Percentiles rank a stretch among this genome's conserved stretches.
Evolutionary conservation across 1,139 yeast genomes (phyloP).

Genomic region (Magnusiomyces tetraspermus): DNA sequence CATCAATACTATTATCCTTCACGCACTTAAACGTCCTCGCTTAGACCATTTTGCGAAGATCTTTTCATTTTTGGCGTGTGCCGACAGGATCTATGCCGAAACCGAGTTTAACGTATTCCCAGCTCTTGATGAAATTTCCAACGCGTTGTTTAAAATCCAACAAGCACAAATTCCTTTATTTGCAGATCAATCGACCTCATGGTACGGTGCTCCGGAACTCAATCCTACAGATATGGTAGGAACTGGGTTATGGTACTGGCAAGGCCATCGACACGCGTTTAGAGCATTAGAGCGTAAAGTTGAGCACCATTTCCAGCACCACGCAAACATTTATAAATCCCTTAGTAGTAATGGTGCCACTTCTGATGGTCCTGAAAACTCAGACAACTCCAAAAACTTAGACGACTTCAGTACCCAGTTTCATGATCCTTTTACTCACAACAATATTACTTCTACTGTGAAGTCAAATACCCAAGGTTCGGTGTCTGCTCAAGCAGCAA

Average conservation of each 20-base stretch:
- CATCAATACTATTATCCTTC: constrained; percentile 23
- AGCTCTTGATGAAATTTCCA: constrained; percentile 28
- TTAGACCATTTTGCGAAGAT: constrained; percentile 27
- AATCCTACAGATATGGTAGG: constrained; percentile 29
- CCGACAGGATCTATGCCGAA: constrained; percentile 28
- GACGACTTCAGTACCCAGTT: neutral
- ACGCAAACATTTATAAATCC: neutral
- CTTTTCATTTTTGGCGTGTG: constrained; percentile 26
- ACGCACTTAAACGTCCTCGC: constrained; percentile 24
- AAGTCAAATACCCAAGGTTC: neutral
- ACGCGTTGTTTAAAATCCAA: constrained; percentile 23
- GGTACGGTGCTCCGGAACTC: constrained; percentile 27
- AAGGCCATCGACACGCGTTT: constrained; percentile 9
- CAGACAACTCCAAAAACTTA: neutral
- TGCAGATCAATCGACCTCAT: constrained; percentile 6
- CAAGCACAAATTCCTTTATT: constrained; percentile 9
- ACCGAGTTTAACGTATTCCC: constrained; percentile 29
- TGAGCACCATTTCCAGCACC: constrained; percentile 2
- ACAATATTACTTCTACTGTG: neutral
- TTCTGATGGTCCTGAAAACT: neutral
- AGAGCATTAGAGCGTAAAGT: neutral
- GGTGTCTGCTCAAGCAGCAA: neutral
- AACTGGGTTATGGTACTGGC: constrained; percentile 28
- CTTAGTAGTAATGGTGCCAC: neutral
- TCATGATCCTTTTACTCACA: constrained; percentile 3